Evolutionary conservation across 2,329 filamentous ascomycete genomes (phyloP).

Genomic region (Fonsecaea pugnacius): DNA sequence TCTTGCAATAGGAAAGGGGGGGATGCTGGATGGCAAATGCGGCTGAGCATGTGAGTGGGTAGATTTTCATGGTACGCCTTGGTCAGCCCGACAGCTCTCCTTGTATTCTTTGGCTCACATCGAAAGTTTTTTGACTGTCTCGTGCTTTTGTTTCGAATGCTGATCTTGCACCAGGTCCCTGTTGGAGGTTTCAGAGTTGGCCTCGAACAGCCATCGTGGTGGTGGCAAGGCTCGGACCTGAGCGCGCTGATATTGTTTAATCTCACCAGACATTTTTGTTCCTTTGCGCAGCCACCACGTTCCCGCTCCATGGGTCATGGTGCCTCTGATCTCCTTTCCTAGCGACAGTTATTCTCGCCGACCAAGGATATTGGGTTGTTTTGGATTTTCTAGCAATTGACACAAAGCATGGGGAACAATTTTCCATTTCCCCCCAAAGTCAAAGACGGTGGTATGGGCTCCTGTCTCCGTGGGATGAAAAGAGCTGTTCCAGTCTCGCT

Average conservation of each 20-base stretch:
- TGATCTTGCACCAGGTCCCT: slow-evolving; percentile 5
- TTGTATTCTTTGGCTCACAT: slow-evolving; percentile 2
- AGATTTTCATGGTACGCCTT: slow-evolving; percentile 21
- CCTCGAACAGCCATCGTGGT: background rate
- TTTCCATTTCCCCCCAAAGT: background rate
- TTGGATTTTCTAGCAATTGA: slow-evolving; percentile 17
- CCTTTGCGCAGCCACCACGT: background rate
- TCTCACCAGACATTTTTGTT: slow-evolving; percentile 6
- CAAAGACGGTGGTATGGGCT: background rate
- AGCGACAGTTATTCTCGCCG: slow-evolving; percentile 16
- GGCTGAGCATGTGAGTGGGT: slow-evolving; percentile 25
- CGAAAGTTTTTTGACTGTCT: slow-evolving; percentile 15
- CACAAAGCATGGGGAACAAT: slow-evolving; percentile 14
- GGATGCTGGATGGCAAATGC: slow-evolving; percentile 12
- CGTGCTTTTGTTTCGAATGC: slow-evolving; percentile 18
- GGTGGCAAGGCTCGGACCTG: slow-evolving; percentile 21
- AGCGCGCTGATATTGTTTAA: slow-evolving; percentile 14
- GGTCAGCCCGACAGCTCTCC: slow-evolving; percentile 21
- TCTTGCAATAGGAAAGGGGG: slow-evolving; percentile 19
- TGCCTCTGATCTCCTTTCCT: background rate
- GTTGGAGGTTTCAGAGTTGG: background rate
- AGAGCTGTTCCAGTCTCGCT: slow-evolving; percentile 5
- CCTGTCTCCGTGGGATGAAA: slow-evolving; percentile 3
- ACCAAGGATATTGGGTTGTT: background rate
- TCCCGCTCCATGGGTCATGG: background rate